These are phyloP conservation scores for Neurospora cerealis DNA, from an alignment of 495 filamentous ascomycete genomes.

Conservation along the genomic window DNA sequence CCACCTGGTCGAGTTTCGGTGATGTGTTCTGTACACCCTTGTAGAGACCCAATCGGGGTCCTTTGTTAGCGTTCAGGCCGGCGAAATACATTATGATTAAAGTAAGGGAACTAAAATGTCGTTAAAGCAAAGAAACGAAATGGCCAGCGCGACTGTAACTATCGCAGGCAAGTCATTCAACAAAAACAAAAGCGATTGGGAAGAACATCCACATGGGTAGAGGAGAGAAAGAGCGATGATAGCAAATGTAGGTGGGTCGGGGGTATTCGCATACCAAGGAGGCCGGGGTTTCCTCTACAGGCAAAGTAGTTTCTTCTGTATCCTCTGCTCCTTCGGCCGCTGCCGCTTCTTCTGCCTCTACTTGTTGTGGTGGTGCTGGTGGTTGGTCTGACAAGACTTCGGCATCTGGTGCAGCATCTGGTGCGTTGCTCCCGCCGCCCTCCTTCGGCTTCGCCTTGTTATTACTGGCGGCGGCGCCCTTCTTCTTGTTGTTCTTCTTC, in stretches of 20 bases:
- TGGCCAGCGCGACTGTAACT: not conserved
- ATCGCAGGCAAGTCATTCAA: not conserved
- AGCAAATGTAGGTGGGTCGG: not conserved
- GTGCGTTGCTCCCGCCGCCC: not conserved
- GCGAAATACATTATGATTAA: not conserved
- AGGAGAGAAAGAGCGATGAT: not conserved
- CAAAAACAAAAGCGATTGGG: not conserved
- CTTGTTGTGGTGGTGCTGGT: not conserved
- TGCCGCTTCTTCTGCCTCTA: not conserved
- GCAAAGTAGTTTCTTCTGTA: not conserved
- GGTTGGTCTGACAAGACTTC: not conserved
- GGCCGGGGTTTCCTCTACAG: slow-evolving; percentile 1
- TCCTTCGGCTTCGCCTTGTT: slow-evolving; percentile 9
- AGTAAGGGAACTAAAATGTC: not conserved
- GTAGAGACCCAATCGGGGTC: not conserved
- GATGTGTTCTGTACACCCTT: not conserved
- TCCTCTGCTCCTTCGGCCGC: not conserved
- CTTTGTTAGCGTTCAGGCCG: not conserved
- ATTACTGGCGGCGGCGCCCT: slow-evolving; percentile 22
- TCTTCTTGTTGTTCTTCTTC: slow-evolving; percentile 59
- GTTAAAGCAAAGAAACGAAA: not conserved
- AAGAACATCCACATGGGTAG: not conserved
- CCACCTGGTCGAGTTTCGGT: not conserved
- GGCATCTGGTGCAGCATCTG: not conserved
- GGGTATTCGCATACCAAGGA: not conserved